A percentile compares a stretch with the other conserved stretches of the same genome.
These are phyloP conservation scores for Coffea eugenioides DNA, from an alignment of 257 asterid genomes.

Conservation along the genomic window DNA sequence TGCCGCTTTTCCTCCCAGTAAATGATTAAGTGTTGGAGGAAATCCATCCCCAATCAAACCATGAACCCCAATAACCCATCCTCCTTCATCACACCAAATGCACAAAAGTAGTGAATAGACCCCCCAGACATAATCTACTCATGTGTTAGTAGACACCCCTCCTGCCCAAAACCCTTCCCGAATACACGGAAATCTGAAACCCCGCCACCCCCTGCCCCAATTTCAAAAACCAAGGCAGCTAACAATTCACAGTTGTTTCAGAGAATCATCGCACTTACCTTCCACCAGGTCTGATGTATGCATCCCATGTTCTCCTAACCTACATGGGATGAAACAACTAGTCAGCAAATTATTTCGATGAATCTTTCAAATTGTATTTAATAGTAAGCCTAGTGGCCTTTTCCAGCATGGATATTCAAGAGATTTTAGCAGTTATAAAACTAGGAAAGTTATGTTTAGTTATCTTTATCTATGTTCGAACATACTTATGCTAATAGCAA, in stretches of 20 bases:
- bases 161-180: neutral
- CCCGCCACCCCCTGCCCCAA: neutral
- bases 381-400: neutral
- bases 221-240: neutral
- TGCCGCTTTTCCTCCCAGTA: neutral
- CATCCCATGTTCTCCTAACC: slow-evolving; percentile 97
- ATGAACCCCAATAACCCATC: neutral
- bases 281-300: slow-evolving; percentile 87
- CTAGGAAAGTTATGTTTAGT: neutral
- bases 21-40: neutral
- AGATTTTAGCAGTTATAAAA: neutral
- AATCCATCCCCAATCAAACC: neutral
- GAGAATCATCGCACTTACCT: slow-evolving; percentile 44
- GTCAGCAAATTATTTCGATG: neutral
- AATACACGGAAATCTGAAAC: neutral
- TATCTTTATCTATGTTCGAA: neutral
- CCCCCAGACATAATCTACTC: neutral
- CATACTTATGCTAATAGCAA: neutral
- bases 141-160: neutral
- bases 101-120: neutral
- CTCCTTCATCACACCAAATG: neutral
- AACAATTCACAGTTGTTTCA: neutral
- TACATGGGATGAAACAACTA: slow-evolving; percentile 31
- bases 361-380: neutral
- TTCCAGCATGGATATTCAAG: neutral